These are phyloP conservation scores for Rhodofomes roseus DNA, from an alignment of 1,284 basidiomycete species.

Conservation along the genomic window DNA sequence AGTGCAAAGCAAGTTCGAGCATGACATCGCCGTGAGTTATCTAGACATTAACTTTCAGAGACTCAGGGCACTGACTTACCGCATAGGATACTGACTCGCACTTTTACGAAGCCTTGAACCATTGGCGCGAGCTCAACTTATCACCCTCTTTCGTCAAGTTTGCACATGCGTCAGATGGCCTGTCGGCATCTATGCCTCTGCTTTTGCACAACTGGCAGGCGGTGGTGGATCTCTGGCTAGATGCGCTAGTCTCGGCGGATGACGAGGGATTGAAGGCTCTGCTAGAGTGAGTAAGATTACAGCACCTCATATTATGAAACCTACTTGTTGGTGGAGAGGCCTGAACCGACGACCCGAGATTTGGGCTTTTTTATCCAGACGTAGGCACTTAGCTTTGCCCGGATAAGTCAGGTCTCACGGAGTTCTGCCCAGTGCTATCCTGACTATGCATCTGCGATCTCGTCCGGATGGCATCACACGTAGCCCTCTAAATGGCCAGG, in stretches of 20 bases:
- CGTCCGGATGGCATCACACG: too few species aligned
- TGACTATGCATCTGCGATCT: too few species aligned
- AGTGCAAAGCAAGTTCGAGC: constrained; percentile 50
- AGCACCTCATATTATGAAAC: not conserved
- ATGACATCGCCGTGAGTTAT: constrained; percentile 52
- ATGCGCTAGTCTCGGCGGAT: constrained; percentile 50
- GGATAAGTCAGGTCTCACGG: too few species aligned
- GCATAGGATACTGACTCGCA: constrained; percentile 69
- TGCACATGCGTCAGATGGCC: constrained; percentile 51
- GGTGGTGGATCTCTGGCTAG: constrained; percentile 60
- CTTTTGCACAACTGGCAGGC: constrained; percentile 78
- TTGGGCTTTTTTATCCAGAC: too few species aligned
- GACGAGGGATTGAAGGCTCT: constrained; percentile 67
- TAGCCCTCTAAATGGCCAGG: too few species aligned
- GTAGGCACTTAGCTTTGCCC: too few species aligned
- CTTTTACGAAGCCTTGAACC: constrained; percentile 64
- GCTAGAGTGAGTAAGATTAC: constrained; percentile 74
- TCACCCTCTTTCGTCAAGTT: constrained; percentile 74
- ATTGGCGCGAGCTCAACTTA: constrained; percentile 80
- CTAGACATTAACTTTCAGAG: too few species aligned
- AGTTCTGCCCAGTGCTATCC: too few species aligned
- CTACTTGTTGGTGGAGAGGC: too few species aligned
- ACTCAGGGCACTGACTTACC: not conserved
- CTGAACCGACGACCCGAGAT: too few species aligned
- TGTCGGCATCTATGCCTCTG: constrained; percentile 77